These are phyloP conservation scores for Wickerhamomyces ciferrii DNA, from an alignment of 805 yeast genomes.

Conservation along the genomic window DNA sequence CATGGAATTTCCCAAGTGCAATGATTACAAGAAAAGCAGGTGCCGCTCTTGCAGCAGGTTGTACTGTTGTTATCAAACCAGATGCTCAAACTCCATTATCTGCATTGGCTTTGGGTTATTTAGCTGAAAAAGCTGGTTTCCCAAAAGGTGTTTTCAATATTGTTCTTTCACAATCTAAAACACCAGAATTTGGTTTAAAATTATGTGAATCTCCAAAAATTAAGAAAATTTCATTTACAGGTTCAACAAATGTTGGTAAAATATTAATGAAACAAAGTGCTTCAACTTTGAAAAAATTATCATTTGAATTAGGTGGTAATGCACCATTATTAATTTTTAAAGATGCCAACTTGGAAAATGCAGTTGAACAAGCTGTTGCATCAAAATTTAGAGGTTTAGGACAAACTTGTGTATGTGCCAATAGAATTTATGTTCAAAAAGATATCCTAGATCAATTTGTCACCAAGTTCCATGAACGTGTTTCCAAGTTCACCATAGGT, in stretches of 20 bases:
- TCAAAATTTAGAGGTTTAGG: constrained; percentile 59
- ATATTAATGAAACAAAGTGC: constrained; percentile 53
- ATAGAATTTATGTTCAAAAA: constrained; percentile 51
- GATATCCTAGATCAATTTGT: constrained; percentile 44
- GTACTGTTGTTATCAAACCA: constrained; percentile 56
- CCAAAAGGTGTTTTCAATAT: constrained; percentile 55
- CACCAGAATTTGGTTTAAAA: constrained; percentile 48
- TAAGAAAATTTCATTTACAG: constrained; percentile 58
- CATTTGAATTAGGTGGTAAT: constrained; percentile 65
- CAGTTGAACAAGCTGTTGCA: constrained; percentile 46
- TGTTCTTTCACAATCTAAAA: constrained; percentile 41
- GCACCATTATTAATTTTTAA: constrained; percentile 60
- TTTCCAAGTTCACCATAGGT: constrained; percentile 45
- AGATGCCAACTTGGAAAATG: constrained; percentile 53
- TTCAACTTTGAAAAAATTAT: constrained; percentile 51
- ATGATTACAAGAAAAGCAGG: constrained; percentile 64
- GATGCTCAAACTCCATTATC: constrained; percentile 59
- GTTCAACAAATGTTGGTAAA: constrained; percentile 60
- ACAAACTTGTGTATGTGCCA: constrained; percentile 64
- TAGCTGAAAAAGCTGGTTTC: constrained; percentile 55
- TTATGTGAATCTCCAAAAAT: constrained; percentile 43
- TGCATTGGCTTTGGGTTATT: constrained; percentile 49
- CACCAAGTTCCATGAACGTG: constrained; percentile 36
- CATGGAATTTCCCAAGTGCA: constrained; percentile 66
- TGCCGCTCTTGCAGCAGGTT: constrained; percentile 63